Conservation (phyloP, 257 asterid genomes). For the Primulina eburnea region DNA sequence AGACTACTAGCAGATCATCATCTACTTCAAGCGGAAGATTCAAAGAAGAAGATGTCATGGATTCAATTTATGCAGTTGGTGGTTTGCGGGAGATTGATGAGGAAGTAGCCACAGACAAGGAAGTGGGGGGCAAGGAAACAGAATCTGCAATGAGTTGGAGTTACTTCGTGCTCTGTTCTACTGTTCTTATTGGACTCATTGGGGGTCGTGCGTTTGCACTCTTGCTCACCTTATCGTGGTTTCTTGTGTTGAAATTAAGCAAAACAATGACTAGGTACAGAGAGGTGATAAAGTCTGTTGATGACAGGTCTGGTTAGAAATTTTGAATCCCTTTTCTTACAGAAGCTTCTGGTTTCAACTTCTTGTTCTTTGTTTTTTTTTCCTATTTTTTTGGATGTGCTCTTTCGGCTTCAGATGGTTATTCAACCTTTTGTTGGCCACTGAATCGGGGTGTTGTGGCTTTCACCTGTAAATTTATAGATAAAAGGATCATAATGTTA, state of each 20-base stretch:
- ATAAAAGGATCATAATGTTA: constrained; percentile 19
- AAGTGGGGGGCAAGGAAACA: constrained; percentile 9
- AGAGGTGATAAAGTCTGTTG: constrained; percentile 15
- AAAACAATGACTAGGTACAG: constrained; percentile 24
- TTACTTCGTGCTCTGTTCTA: constrained; percentile 33
- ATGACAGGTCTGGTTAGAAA: constrained; percentile 22
- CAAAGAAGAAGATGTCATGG: constrained; percentile 18
- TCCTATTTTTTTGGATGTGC: constrained; percentile 27
- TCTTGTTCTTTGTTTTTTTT: constrained; percentile 9
- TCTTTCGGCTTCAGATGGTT: constrained; percentile 17
- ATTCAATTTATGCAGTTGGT: background rate
- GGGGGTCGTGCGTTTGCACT: constrained; percentile 58
- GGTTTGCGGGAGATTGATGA: constrained; percentile 17
- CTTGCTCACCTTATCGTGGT: constrained; percentile 48
- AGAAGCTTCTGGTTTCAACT: constrained; percentile 3
- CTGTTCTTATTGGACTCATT: constrained; percentile 61
- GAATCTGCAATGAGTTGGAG: constrained; percentile 25
- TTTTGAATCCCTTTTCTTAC: background rate
- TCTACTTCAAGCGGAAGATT: constrained; percentile 21
- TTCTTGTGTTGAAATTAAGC: constrained; percentile 46
- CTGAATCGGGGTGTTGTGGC: constrained; percentile 28
- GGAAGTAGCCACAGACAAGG: constrained; percentile 15
- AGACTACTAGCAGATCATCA: constrained; percentile 17
- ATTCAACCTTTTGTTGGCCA: constrained; percentile 27
- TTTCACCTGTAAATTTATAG: constrained; percentile 36